Evolutionary conservation across 2,329 filamentous ascomycete species (phyloP), one percentile per base, ranked within the genome.

Genomic region (Talaromyces sp.): DNA sequence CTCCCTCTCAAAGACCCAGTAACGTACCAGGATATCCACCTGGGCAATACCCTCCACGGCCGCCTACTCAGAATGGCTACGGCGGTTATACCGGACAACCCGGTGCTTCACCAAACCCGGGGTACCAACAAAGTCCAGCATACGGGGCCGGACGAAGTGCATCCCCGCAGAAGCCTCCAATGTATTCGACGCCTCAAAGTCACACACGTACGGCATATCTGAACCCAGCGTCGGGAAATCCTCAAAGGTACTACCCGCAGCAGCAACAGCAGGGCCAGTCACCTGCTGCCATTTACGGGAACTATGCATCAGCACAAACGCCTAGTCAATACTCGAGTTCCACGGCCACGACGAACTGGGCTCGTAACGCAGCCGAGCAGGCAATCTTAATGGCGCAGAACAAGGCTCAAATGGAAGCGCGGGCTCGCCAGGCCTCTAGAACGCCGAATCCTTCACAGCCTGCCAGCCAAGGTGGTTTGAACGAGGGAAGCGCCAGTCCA

Each of bases 321-420:
- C 64, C 66, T 6, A 67, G 69, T 14, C 63, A 69, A 46, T 68
- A 74, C 10, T 62, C 65, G 14, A 76, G 73, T 57, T 73, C 67
- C 12, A 70, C 74, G 12, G 69, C 72, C 12, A 68, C 70, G 31
- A 67, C 71, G 35, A 69, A 70, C n/a, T 75, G 75, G 65, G 66
- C 72, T 26, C 70, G 75, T 27, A 76, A 68, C 66, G 72, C 73
- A 17, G 70, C 74, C 46, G 75, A 77, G 56, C 75, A 77, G 63
- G 73, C 73, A 24, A 68, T 70, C 2, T 57, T 75, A 51, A 75
- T 73, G 62, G 67, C 70, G n/a, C 74, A 76, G 50, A 41, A 32
- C 10, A 61, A 61, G 32, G 54, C 59, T 31, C 43, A 46, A 46
- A 24, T 46, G 43, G 43, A 46, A 29, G 48, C 48, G 24, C 59